Base-by-base conservation (phyloP, 345 rosid species). In the Cardiospermum halicacabum region DNA sequence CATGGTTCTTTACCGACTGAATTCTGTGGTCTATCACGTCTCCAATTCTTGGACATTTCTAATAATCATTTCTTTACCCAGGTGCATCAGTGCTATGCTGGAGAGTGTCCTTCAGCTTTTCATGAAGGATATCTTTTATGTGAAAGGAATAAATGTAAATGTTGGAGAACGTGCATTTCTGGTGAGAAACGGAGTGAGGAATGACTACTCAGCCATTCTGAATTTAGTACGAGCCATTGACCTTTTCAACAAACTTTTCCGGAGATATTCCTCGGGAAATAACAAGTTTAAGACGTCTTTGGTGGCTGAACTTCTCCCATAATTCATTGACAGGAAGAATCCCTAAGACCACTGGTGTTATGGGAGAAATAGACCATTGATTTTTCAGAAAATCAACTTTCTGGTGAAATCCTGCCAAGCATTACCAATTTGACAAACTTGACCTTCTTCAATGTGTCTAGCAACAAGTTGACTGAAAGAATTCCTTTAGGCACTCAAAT, bases 401-500 rank as follows among this genome's bases (percentile, higher is more conserved):
- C 4, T 1, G 69, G 70, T 27, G 67, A 45, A 53, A 77, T 77
- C 24, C 73, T 75, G 6, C 3, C 6, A 7, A 69, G 71, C 39
- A 30, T 55, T 5, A 28, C 59, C 7, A n/a, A 8, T 0, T 9
- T 55, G 12, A n/a, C 40, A 2, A 16, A 28, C 2, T n/a, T 55
- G 40, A 30, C 39, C 3, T 0, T 0, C 12, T 55, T 55, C 24
- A 31, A 55, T 13, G 28, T 55, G 0, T 30, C 59, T 7, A 30
- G 3, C 22, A 55, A 55, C 19, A 55, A 55, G 0, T 8, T 55
- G 4, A 6, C 2, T 3, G 40, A 25, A 7, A n/a, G 1, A n/a
- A 55, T 55, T 55, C 59, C 59, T 30, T 7, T 1, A 8, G 1
- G 59, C 59, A 55, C 59, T 16, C 59, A 55, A 28, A 1, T 55